These are phyloP conservation scores for Aspergillus olivimuriae DNA, from an alignment of 495 filamentous ascomycete genomes.

Conservation along the genomic window DNA sequence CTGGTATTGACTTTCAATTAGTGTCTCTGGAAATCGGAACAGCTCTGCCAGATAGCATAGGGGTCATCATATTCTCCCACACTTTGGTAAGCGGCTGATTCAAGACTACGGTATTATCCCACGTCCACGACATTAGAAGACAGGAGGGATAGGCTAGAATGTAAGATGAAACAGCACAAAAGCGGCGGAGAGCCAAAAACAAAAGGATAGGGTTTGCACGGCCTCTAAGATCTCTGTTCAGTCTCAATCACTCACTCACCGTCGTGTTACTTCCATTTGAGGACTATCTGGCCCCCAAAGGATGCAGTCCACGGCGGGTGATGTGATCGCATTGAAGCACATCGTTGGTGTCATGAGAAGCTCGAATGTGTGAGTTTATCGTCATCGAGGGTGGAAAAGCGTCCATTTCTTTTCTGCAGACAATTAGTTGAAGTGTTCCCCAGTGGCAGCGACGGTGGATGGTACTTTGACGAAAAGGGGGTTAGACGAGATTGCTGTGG, in stretches of 20 bases:
- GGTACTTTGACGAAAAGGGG: too few relatives aligned
- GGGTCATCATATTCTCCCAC: too few relatives aligned
- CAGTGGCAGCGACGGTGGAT: too few relatives aligned
- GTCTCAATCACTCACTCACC: conserved; percentile 35
- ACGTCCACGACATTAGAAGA: too few relatives aligned
- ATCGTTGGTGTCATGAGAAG: conserved; percentile 31
- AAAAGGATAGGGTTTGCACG: conserved; percentile 1
- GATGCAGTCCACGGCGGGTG: conserved; percentile 30
- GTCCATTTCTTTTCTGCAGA: neutral
- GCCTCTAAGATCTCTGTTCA: conserved; percentile 47
- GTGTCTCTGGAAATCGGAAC: too few relatives aligned
- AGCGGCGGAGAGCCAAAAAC: neutral
- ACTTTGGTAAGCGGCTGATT: too few relatives aligned
- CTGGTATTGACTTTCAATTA: too few relatives aligned
- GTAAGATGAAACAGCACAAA: conserved; percentile 4
- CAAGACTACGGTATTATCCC: too few relatives aligned
- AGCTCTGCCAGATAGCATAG: too few relatives aligned
- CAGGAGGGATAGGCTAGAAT: neutral
- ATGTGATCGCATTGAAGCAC: conserved; percentile 7
- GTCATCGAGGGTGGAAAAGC: conserved; percentile 20
- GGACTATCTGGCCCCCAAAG: conserved; percentile 15
- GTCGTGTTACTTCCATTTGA: conserved; percentile 34
- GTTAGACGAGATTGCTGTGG: too few relatives aligned
- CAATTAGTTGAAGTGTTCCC: too few relatives aligned
- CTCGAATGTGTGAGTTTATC: conserved; percentile 31